phyloP scores from a whole-genome alignment of 257 asterid species.

The Petrea volubilis region DNA sequence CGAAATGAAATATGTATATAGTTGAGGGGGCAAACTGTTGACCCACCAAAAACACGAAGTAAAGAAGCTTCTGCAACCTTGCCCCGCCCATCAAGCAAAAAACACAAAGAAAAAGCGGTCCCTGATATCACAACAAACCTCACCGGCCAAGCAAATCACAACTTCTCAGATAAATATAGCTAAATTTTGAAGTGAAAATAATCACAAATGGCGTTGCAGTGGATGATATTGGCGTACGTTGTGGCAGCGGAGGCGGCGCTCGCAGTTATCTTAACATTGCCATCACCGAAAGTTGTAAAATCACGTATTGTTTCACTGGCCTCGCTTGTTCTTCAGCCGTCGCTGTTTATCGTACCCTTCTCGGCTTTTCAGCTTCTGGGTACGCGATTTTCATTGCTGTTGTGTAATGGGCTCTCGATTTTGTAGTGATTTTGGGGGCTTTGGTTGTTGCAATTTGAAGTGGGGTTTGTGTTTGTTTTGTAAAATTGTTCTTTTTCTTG shows the following conservation, averaged over 20 bases:
- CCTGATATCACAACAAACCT: neutral
- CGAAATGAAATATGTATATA: neutral
- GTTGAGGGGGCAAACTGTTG: conserved; percentile 13
- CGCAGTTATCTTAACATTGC: conserved; percentile 69
- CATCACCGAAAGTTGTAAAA: conserved; percentile 70
- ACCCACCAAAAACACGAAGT: neutral
- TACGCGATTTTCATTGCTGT: conserved; percentile 9
- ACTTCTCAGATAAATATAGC: neutral
- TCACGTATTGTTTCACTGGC: conserved; percentile 61
- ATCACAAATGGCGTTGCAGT: conserved; percentile 74
- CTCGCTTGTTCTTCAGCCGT: conserved; percentile 78
- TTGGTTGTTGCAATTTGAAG: neutral
- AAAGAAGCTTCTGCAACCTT: conserved; percentile 32
- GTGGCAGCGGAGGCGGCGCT: conserved; percentile 85
- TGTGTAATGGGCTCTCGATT: neutral
- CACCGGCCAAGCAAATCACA: neutral
- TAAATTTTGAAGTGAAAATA: neutral
- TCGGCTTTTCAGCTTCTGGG: conserved; percentile 92
- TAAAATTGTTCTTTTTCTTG: neutral
- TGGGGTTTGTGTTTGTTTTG: conserved; percentile 3
- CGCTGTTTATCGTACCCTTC: conserved; percentile 78
- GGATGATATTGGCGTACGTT: conserved; percentile 82
- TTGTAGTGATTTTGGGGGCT: neutral
- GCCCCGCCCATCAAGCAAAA: conserved; percentile 23
- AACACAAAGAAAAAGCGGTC: neutral